Conservation (phyloP, 2,329 filamentous ascomycete species). For the Tricladium varicosporioides region DNA sequence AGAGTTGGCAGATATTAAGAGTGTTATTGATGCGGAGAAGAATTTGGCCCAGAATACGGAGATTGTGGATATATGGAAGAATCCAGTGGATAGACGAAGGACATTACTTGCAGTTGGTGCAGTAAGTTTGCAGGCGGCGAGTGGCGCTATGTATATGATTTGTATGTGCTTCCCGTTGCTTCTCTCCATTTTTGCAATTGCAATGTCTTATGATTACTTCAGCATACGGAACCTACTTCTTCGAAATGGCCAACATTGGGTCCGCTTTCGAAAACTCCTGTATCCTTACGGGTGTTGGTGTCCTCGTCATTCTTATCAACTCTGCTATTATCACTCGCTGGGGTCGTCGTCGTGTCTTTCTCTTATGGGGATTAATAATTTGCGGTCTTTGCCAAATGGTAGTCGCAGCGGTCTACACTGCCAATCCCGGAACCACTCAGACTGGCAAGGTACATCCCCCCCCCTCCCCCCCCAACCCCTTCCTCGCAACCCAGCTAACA, state of each 20-base stretch:
- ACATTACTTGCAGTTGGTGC: conserved; percentile 47
- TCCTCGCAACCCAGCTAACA: not conserved
- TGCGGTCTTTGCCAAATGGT: conserved; percentile 55
- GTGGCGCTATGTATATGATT: conserved; percentile 56
- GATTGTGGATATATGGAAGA: conserved; percentile 47
- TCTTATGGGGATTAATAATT: conserved; percentile 48
- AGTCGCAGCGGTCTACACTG: conserved; percentile 50
- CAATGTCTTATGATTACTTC: not conserved
- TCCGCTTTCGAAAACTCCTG: conserved; percentile 56
- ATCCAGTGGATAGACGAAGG: conserved; percentile 51
- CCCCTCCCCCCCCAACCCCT: not conserved
- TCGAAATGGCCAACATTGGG: conserved; percentile 55
- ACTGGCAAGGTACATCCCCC: conserved; percentile 36
- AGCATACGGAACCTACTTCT: conserved; percentile 59
- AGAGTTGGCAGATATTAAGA: conserved; percentile 33
- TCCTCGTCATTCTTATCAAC: conserved; percentile 54
- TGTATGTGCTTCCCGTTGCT: conserved; percentile 34
- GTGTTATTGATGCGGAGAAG: conserved; percentile 31
- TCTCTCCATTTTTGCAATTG: conserved; percentile 8
- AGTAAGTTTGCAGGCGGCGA: conserved; percentile 50
- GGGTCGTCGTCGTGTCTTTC: conserved; percentile 52
- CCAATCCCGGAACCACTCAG: conserved; percentile 36
- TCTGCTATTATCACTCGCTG: conserved; percentile 50
- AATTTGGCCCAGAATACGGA: conserved; percentile 27
- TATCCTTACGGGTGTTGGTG: conserved; percentile 52